Evolutionary conservation across 2,329 filamentous ascomycete species (phyloP).

Genomic region (Colletotrichum sp.): DNA sequence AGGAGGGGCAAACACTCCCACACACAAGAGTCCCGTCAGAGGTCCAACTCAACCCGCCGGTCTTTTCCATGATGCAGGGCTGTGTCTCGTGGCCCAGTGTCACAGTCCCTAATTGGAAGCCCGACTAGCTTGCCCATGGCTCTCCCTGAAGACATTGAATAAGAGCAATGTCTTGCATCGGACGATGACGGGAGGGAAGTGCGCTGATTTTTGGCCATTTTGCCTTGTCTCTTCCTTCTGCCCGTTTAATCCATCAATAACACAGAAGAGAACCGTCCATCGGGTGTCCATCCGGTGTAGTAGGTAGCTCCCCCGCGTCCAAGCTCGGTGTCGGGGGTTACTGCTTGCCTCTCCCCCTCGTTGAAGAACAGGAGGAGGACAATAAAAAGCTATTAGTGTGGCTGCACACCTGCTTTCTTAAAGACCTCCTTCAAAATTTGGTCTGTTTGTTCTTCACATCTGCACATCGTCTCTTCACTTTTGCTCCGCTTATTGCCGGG

Average conservation of each 20-base stretch:
- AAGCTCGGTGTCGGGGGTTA: not conserved
- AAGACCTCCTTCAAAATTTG: not conserved
- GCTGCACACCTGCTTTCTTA: not conserved
- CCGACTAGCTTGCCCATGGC: not conserved
- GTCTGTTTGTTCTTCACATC: not conserved
- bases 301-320: not conserved
- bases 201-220: slow-evolving; percentile 10
- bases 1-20: not conserved
- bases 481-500: not conserved
- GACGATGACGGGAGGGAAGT: slow-evolving; percentile 11
- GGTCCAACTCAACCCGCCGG: not conserved
- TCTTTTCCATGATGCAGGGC: not conserved
- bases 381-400: slow-evolving; percentile 10
- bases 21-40: not conserved
- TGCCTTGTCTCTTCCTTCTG: not conserved
- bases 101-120: not conserved
- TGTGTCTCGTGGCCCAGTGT: slow-evolving; percentile 12
- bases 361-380: not conserved
- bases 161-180: not conserved
- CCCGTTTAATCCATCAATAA: slow-evolving; percentile 7
- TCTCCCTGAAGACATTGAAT: not conserved
- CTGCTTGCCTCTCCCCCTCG: not conserved
- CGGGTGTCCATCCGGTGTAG: not conserved
- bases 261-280: not conserved
- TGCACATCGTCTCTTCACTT: not conserved